These are phyloP conservation scores for Penicillium longicatenatum DNA, from an alignment of 495 filamentous ascomycete genomes.

Conservation along the genomic window DNA sequence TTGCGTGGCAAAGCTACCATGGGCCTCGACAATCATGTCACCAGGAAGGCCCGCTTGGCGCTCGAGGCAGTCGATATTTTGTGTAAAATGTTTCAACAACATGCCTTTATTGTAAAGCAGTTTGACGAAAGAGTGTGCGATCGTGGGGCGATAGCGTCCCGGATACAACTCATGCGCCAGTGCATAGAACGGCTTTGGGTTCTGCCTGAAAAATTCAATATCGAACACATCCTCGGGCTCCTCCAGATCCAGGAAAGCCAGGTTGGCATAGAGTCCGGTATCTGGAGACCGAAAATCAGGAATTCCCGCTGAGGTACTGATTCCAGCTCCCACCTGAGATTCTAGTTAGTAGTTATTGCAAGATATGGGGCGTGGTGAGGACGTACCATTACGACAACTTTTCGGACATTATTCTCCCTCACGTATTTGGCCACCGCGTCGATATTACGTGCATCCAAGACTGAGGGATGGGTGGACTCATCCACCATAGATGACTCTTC, in stretches of 20 bases:
- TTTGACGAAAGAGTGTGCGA: conserved; percentile 79
- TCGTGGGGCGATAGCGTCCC: conserved; percentile 83
- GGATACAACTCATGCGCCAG: conserved; percentile 91
- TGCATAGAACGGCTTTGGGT: conserved; percentile 89
- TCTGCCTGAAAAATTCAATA: conserved; percentile 78
- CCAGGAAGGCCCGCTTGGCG: conserved; percentile 80
- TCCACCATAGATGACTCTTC: conserved; percentile 64
- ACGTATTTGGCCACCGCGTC: conserved; percentile 76
- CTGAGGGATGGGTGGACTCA: conserved; percentile 63
- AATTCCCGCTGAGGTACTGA: conserved; percentile 83
- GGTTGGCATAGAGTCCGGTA: conserved; percentile 85
- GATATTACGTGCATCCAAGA: conserved; percentile 66
- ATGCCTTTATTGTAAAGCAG: conserved; percentile 74
- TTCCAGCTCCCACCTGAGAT: conserved; percentile 50
- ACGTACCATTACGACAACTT: conserved; percentile 76
- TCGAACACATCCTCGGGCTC: conserved; percentile 80
- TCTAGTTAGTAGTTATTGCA: conserved; percentile 1
- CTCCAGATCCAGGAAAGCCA: conserved; percentile 79
- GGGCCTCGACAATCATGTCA: conserved; percentile 86
- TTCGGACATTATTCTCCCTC: conserved; percentile 61
- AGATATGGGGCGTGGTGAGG: background rate
- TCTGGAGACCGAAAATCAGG: conserved; percentile 87
- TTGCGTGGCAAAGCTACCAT: conserved; percentile 90
- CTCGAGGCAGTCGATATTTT: conserved; percentile 97
- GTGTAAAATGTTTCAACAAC: conserved; percentile 86